Conservation (phyloP, 352 stramenopile species). For the Phytophthora pisi region DNA sequence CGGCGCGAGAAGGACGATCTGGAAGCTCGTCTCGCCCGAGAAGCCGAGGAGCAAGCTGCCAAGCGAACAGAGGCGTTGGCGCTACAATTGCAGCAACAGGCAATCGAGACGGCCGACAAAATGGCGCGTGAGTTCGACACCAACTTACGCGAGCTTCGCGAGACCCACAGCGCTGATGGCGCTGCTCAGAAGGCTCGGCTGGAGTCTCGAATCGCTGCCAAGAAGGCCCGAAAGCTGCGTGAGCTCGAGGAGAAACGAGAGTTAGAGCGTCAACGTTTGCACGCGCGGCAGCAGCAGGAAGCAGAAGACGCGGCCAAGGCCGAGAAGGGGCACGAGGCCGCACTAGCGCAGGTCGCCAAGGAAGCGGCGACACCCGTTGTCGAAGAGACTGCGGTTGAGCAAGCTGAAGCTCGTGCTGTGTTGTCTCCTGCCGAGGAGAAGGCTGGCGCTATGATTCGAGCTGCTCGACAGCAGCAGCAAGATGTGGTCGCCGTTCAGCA, state of each 20-base stretch:
- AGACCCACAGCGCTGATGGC: conserved; percentile 64
- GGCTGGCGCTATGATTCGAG: conserved; percentile 11
- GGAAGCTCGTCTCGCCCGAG: conserved; percentile 41
- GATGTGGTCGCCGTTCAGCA: conserved; percentile 65
- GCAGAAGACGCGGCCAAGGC: conserved; percentile 42
- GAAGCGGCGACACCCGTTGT: conserved; percentile 7
- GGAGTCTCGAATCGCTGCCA: conserved; percentile 71
- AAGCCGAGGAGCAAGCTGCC: conserved; percentile 49
- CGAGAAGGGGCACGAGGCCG: conserved; percentile 33
- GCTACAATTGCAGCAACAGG: conserved; percentile 44
- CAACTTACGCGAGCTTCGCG: conserved; percentile 59
- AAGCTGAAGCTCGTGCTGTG: background rate
- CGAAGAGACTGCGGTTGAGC: conserved; percentile 5
- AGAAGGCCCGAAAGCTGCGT: conserved; percentile 77
- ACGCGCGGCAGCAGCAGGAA: conserved; percentile 50
- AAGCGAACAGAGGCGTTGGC: conserved; percentile 25
- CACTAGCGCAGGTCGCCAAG: conserved; percentile 27
- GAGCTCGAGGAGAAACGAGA: conserved; percentile 76
- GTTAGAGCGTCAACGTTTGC: conserved; percentile 55
- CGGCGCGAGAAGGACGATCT: conserved; percentile 52
- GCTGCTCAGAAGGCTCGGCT: conserved; percentile 72
- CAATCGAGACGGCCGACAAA: conserved; percentile 58
- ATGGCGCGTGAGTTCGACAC: conserved; percentile 69
- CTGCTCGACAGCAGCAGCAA: conserved; percentile 41
- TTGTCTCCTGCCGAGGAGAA: conserved; percentile 27